Evolutionary conservation across 495 filamentous ascomycete species (phyloP).

Genomic region (Penicillium chermesinum): DNA sequence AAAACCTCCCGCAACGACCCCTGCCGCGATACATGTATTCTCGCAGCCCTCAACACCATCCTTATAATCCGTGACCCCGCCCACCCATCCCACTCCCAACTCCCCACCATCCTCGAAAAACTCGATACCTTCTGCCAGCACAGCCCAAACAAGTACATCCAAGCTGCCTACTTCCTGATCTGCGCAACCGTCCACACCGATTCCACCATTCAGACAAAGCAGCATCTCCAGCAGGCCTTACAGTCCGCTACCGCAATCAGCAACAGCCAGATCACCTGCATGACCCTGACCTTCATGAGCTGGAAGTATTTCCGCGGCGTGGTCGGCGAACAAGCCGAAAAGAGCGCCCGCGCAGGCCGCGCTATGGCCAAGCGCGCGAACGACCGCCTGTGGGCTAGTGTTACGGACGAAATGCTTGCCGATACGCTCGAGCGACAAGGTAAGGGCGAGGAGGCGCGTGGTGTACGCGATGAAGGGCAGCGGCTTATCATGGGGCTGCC

Average conservation of each 20-base stretch:
- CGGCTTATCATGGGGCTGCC: constrained; percentile 42
- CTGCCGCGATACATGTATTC: constrained; percentile 65
- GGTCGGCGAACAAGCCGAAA: constrained; percentile 85
- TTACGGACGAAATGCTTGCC: constrained; percentile 73
- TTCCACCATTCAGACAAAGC: constrained; percentile 68
- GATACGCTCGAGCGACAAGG: constrained; percentile 70
- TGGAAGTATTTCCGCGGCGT: constrained; percentile 78
- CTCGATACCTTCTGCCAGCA: constrained; percentile 63
- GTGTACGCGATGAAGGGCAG: constrained; percentile 39
- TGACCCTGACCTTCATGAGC: constrained; percentile 82
- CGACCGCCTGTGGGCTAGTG: constrained; percentile 79
- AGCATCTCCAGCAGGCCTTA: constrained; percentile 64
- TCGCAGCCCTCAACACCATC: constrained; percentile 75
- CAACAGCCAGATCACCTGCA: constrained; percentile 70
- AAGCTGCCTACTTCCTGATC: constrained; percentile 73
- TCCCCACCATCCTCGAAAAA: constrained; percentile 51
- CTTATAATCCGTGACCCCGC: constrained; percentile 70
- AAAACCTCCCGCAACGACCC: constrained; percentile 46
- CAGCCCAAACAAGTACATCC: constrained; percentile 67
- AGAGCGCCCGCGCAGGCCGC: constrained; percentile 70
- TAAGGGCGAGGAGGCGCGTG: constrained; percentile 55
- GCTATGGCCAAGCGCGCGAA: constrained; percentile 69
- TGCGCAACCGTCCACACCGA: constrained; percentile 59
- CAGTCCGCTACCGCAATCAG: constrained; percentile 48
- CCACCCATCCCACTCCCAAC: constrained; percentile 43